Evolutionary conservation across 2,329 filamentous ascomycete species (phyloP).

Genomic region (Fusarium sp.): DNA sequence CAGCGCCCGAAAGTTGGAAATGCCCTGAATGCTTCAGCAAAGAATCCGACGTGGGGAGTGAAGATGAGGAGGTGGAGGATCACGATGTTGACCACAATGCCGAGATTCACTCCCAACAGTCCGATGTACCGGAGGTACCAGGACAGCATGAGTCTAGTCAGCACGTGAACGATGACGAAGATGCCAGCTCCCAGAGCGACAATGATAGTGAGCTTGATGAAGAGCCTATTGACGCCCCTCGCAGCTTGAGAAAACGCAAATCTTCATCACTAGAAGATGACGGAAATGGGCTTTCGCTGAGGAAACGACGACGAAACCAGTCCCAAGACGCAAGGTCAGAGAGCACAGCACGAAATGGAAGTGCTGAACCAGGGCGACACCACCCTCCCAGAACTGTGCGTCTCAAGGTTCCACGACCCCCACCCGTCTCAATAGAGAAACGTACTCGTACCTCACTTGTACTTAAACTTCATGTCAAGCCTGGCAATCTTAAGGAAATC

Average conservation of each 20-base stretch:
- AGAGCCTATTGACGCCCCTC: slow-evolving; percentile 64
- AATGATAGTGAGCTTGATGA: slow-evolving; percentile 12
- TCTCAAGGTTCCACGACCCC: slow-evolving; percentile 55
- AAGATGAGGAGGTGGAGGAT: slow-evolving; percentile 43
- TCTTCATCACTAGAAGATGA: slow-evolving; percentile 74
- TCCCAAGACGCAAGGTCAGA: slow-evolving; percentile 53
- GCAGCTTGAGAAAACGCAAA: slow-evolving; percentile 84
- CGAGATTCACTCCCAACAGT: slow-evolving; percentile 40
- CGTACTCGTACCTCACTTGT: slow-evolving; percentile 47
- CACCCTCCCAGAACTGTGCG: slow-evolving; percentile 65
- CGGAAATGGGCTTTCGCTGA: slow-evolving; percentile 59
- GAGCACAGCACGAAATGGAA: slow-evolving; percentile 44
- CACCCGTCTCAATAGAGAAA: slow-evolving; percentile 53
- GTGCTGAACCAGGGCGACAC: slow-evolving; percentile 43
- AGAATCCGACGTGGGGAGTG: slow-evolving; percentile 44
- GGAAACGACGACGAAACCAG: slow-evolving; percentile 62
- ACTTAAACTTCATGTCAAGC: slow-evolving; percentile 48
- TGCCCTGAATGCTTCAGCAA: slow-evolving; percentile 58
- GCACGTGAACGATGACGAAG: slow-evolving; percentile 15
- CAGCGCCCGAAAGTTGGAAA: slow-evolving; percentile 57
- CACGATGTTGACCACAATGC: slow-evolving; percentile 34
- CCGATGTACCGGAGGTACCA: slow-evolving; percentile 29
- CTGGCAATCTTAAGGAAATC: slow-evolving; percentile 51
- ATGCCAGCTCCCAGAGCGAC: slow-evolving; percentile 19
- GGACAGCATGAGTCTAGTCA: slow-evolving; percentile 13